A percentile compares a stretch with the other conserved stretches of the same genome.
These are phyloP conservation scores for Diplodia seriata DNA, from an alignment of 2,329 filamentous ascomycete species.

Conservation along the genomic window DNA sequence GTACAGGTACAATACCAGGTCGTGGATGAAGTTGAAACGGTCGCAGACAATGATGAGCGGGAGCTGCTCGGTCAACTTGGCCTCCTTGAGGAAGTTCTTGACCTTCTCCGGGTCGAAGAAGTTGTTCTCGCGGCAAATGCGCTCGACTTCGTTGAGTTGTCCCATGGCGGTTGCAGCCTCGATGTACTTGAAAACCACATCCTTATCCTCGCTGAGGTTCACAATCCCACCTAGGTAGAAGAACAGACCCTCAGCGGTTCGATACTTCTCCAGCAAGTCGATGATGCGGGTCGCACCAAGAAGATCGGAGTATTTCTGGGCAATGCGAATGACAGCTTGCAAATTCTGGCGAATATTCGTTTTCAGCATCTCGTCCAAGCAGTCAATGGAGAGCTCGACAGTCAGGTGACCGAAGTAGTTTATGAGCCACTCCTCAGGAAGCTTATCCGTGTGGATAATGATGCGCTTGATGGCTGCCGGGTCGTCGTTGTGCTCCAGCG, in stretches of 20 bases:
- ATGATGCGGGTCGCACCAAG: conserved; percentile 87
- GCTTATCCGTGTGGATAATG: conserved; percentile 82
- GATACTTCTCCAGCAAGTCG: conserved; percentile 95
- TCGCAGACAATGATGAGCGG: conserved; percentile 98
- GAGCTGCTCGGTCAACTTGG: conserved; percentile 87
- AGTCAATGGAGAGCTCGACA: conserved; percentile 92
- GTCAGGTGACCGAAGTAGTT: conserved; percentile 94
- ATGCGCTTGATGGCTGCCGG: conserved; percentile 88
- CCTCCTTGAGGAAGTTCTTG: conserved; percentile 99
- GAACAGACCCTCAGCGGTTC: conserved; percentile 94
- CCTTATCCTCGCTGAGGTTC: conserved; percentile 91
- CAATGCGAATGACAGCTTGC: conserved; percentile 91
- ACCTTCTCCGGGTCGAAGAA: conserved; percentile 92
- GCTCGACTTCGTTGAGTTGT: conserved; percentile 94
- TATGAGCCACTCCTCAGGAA: conserved; percentile 89
- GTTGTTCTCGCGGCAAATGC: conserved; percentile 91
- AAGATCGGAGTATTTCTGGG: conserved; percentile 97
- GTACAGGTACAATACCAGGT: conserved; percentile 94
- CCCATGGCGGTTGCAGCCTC: conserved; percentile 94
- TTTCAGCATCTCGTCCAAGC: conserved; percentile 95
- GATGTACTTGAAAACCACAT: conserved; percentile 99
- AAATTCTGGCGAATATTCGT: conserved; percentile 96
- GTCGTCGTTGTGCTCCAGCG: conserved; percentile 94
- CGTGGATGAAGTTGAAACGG: conserved; percentile 98
- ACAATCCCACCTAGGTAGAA: conserved; percentile 98